Percentiles rank a stretch among this genome's conserved stretches.
phyloP scores from a whole-genome alignment of 2,329 filamentous ascomycete species.

The Epichloe uncinata region DNA sequence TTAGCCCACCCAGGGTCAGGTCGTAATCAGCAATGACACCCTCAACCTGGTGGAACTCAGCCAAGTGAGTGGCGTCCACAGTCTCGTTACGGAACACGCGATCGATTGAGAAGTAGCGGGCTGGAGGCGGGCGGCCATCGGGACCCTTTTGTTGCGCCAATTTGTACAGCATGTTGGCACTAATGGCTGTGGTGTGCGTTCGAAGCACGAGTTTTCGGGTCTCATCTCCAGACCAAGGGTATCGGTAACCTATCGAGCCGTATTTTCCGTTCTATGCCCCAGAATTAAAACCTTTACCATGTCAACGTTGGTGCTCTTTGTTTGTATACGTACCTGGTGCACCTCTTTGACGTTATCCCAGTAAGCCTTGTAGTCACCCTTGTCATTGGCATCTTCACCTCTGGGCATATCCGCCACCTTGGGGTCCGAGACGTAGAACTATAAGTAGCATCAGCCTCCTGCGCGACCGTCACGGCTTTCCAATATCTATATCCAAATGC shows the following conservation, averaged over 20 bases:
- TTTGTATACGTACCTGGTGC: constrained; percentile 41
- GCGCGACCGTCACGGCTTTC: not conserved
- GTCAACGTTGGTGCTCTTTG: not conserved
- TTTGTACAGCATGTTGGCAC: constrained; percentile 80
- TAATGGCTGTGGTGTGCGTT: constrained; percentile 91
- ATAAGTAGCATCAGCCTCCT: not conserved
- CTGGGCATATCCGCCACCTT: constrained; percentile 53
- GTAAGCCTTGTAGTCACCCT: constrained; percentile 66
- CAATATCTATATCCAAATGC: not conserved
- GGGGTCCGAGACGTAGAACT: constrained; percentile 91
- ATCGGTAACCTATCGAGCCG: constrained; percentile 91
- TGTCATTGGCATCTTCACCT: constrained; percentile 31
- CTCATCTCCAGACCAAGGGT: constrained; percentile 84
- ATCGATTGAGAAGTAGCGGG: constrained; percentile 98
- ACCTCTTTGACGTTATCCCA: constrained; percentile 79
- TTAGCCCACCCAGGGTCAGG: constrained; percentile 80
- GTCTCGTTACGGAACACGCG: constrained; percentile 96
- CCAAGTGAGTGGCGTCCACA: constrained; percentile 90
- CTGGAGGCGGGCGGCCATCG: constrained; percentile 48
- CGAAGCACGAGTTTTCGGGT: constrained; percentile 73
- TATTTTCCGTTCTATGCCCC: constrained; percentile 58
- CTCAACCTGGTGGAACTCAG: constrained; percentile 97
- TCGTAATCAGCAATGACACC: constrained; percentile 97
- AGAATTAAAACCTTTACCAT: not conserved
- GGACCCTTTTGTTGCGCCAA: constrained; percentile 72